phyloP scores from a whole-genome alignment of 1,284 basidiomycete genomes.

The Boletus subluridellus region DNA sequence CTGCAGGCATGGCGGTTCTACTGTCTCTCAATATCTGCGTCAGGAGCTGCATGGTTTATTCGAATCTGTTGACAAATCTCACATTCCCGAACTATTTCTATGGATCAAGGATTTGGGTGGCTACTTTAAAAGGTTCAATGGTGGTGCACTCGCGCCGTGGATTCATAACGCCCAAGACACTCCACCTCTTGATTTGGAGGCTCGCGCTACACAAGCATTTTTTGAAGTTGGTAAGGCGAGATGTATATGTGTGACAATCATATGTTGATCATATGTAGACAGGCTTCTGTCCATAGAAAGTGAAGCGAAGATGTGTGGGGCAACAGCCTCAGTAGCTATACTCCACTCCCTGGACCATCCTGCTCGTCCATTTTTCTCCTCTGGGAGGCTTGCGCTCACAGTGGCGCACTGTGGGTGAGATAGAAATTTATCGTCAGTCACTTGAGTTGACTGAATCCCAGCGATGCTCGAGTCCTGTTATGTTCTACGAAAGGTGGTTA shows the following conservation, averaged over 20 bases:
- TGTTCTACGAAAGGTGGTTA: constrained; percentile 72
- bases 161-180: constrained; percentile 42
- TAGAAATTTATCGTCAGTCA: constrained; percentile 21
- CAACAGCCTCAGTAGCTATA: constrained; percentile 87
- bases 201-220: constrained; percentile 81
- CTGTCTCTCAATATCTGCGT: constrained; percentile 72
- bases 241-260: constrained; percentile 1
- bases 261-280: constrained; percentile 47
- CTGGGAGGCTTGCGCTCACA: constrained; percentile 68
- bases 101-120: constrained; percentile 80
- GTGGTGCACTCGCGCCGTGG: constrained; percentile 75
- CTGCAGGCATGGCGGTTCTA: constrained; percentile 72
- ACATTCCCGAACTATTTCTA: constrained; percentile 70
- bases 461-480: constrained; percentile 86
- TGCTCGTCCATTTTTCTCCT: constrained; percentile 73
- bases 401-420: constrained; percentile 88
- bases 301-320: constrained; percentile 70
- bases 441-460: constrained; percentile 32
- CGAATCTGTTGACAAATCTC: constrained; percentile 65
- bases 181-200: constrained; percentile 70
- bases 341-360: constrained; percentile 82
- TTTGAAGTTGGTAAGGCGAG: constrained; percentile 59
- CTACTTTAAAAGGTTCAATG: constrained; percentile 84
- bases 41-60: constrained; percentile 78
- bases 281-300: constrained; percentile 58